A percentile compares a stretch with the other conserved stretches of the same genome.
These are phyloP conservation scores for Guyanaporus albipodus DNA, from an alignment of 768 basidiomycete species.

Conservation along the genomic window DNA sequence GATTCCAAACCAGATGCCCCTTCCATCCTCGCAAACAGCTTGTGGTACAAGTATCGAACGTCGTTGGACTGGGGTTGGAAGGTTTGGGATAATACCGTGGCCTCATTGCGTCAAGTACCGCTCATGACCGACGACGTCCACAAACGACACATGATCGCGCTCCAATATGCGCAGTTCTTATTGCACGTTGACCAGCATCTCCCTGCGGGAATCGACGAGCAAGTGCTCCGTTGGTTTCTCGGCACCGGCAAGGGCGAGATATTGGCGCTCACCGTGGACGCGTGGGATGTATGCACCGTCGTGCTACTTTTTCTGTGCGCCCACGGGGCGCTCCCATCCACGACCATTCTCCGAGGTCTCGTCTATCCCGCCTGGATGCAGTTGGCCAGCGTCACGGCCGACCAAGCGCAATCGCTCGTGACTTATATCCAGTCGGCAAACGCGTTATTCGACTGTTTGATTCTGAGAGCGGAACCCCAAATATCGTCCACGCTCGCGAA, in stretches of 20 bases:
- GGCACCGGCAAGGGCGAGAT: slow-evolving; percentile 66
- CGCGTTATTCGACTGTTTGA: slow-evolving; percentile 52
- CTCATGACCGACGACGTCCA: slow-evolving; percentile 46
- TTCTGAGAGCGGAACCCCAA: slow-evolving; percentile 51
- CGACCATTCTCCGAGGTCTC: slow-evolving; percentile 67
- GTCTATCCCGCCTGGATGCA: slow-evolving; percentile 77
- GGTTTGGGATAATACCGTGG: slow-evolving; percentile 80
- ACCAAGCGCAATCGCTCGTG: slow-evolving; percentile 40
- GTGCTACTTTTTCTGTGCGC: slow-evolving; percentile 63
- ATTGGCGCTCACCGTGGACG: slow-evolving; percentile 50
- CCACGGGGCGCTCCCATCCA: slow-evolving; percentile 64
- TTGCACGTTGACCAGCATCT: slow-evolving; percentile 73
- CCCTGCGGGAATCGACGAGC: slow-evolving; percentile 65
- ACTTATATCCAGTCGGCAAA: slow-evolving; percentile 62
- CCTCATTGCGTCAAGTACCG: slow-evolving; percentile 67
- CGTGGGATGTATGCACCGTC: slow-evolving; percentile 63
- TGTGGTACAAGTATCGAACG: slow-evolving; percentile 82
- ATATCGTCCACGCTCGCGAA: slow-evolving; percentile 36
- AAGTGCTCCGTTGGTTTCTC: slow-evolving; percentile 68
- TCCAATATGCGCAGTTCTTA: slow-evolving; percentile 68
- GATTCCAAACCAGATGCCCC: slow-evolving; percentile 59
- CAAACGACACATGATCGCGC: slow-evolving; percentile 48
- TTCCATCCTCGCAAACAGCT: slow-evolving; percentile 64
- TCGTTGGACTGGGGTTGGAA: slow-evolving; percentile 75
- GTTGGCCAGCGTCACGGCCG: slow-evolving; percentile 39